Evolutionary conservation across 2,329 filamentous ascomycete species (phyloP).

Genomic region (Monilinia fructicola): DNA sequence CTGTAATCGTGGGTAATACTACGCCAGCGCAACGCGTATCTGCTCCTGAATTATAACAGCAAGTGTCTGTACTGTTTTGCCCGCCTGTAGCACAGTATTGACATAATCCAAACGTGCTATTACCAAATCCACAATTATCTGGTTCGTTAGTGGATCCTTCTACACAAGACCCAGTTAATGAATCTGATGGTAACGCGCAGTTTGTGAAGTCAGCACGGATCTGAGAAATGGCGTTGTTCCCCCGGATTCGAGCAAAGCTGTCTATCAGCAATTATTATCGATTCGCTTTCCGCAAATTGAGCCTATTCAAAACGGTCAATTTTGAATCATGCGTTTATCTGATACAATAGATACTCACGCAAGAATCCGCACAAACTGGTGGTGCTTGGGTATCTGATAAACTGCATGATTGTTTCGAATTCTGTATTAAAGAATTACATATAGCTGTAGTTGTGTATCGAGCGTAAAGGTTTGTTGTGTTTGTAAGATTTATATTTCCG

Average conservation of each 20-base stretch:
- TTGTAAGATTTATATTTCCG: conserved; percentile 69
- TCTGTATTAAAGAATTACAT: conserved; percentile 92
- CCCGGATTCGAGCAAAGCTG: conserved; percentile 68
- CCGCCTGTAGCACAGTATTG: conserved; percentile 82
- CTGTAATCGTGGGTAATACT: conserved; percentile 71
- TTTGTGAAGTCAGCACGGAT: conserved; percentile 91
- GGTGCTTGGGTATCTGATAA: conserved; percentile 62
- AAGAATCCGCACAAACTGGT: conserved; percentile 86
- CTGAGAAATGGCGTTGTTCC: conserved; percentile 65
- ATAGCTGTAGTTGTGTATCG: conserved; percentile 89
- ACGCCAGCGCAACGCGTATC: conserved; percentile 72
- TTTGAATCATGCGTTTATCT: conserved; percentile 31
- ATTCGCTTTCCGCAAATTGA: conserved; percentile 83
- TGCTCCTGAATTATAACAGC: conserved; percentile 82
- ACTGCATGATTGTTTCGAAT: conserved; percentile 70
- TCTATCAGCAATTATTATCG: conserved; percentile 73
- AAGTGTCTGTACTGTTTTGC: conserved; percentile 90
- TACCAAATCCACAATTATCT: conserved; percentile 79
- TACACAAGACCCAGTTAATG: conserved; percentile 76
- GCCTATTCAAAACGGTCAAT: conserved; percentile 52
- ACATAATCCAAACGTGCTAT: conserved; percentile 74
- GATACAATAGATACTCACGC: conserved; percentile 55
- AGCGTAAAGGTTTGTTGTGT: conserved; percentile 82
- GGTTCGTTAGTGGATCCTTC: conserved; percentile 76
- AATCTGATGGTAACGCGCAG: conserved; percentile 78